phyloP scores from a whole-genome alignment of 164 flowering plant genomes.

The Vitis rotundifolia region DNA sequence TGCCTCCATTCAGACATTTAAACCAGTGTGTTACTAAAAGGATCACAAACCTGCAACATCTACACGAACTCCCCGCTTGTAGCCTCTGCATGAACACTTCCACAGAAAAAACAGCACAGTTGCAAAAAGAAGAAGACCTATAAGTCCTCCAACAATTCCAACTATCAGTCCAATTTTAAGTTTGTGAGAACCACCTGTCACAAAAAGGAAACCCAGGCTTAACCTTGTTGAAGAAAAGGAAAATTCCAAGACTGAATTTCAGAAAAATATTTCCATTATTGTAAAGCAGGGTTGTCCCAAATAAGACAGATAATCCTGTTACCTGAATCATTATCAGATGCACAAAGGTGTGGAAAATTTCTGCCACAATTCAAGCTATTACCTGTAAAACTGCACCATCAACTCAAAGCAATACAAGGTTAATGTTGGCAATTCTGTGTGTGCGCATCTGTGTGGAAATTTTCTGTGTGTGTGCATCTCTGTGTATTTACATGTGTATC shows the following conservation, averaged over 20 bases:
- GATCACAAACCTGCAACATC: slow-evolving; percentile 80
- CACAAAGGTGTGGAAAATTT: slow-evolving; percentile 49
- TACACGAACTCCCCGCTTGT: slow-evolving; percentile 73
- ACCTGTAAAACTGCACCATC: slow-evolving; percentile 69
- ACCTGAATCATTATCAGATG: slow-evolving; percentile 50
- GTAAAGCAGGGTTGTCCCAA: too few species aligned
- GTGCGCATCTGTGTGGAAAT: neutral
- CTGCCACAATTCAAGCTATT: slow-evolving; percentile 71
- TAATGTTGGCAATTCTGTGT: neutral
- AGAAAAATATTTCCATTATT: neutral
- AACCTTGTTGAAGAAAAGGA: neutral
- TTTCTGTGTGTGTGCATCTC: too few species aligned
- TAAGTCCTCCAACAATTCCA: slow-evolving; percentile 62
- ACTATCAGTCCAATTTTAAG: slow-evolving; percentile 54
- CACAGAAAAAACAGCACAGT: slow-evolving; percentile 46
- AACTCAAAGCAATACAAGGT: slow-evolving; percentile 12
- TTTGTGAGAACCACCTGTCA: slow-evolving; percentile 60
- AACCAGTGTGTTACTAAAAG: neutral
- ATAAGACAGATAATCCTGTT: slow-evolving; percentile 1
- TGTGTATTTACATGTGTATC: too few species aligned
- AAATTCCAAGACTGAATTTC: neutral
- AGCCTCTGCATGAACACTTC: slow-evolving; percentile 60
- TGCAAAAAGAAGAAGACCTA: slow-evolving; percentile 44
- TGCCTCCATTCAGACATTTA: too few species aligned
- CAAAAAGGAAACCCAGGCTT: slow-evolving; percentile 7